These are phyloP conservation scores for Aegilops longissima DNA, from an alignment of 176 grass and related monocot species.

Conservation along the genomic window DNA sequence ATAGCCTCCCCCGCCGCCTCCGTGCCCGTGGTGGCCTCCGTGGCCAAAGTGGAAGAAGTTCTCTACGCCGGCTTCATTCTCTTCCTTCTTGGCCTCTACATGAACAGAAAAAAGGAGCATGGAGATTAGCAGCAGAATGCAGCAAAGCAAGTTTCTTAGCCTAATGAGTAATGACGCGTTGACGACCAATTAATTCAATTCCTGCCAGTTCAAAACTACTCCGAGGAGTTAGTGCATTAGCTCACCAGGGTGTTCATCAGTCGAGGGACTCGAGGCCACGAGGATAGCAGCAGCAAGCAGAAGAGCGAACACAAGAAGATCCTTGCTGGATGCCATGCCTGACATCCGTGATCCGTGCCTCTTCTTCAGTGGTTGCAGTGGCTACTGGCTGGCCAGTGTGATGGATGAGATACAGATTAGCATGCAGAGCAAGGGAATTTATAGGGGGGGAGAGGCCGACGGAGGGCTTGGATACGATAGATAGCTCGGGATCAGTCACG, in stretches of 20 bases:
- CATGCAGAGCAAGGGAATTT: not conserved
- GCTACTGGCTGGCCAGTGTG: not conserved
- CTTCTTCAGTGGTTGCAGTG: not conserved
- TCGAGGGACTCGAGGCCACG: not conserved
- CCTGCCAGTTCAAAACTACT: not conserved
- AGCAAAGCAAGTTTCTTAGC: not conserved
- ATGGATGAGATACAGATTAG: not conserved
- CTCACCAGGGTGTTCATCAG: slow-evolving; percentile 33
- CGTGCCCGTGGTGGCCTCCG: not conserved
- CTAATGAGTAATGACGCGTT: not conserved
- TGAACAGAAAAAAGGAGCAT: not conserved
- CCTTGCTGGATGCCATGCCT: slow-evolving; percentile 42
- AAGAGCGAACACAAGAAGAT: slow-evolving; percentile 15
- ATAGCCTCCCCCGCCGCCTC: not conserved
- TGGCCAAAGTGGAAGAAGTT: not conserved
- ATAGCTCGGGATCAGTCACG: too few relatives aligned
- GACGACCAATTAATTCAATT: not conserved
- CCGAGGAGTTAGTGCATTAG: not conserved
- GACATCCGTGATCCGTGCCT: not conserved
- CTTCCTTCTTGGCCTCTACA: not conserved
- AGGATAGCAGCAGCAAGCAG: slow-evolving; percentile 22
- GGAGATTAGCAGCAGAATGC: not conserved
- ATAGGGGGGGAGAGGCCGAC: not conserved
- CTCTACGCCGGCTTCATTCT: slow-evolving; percentile 16
- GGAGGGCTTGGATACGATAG: not conserved